A percentile compares a stretch with the other conserved stretches of the same genome.
Conservation (phyloP, 495 filamentous ascomycete species). For the Aspergillus biplanus region DNA sequence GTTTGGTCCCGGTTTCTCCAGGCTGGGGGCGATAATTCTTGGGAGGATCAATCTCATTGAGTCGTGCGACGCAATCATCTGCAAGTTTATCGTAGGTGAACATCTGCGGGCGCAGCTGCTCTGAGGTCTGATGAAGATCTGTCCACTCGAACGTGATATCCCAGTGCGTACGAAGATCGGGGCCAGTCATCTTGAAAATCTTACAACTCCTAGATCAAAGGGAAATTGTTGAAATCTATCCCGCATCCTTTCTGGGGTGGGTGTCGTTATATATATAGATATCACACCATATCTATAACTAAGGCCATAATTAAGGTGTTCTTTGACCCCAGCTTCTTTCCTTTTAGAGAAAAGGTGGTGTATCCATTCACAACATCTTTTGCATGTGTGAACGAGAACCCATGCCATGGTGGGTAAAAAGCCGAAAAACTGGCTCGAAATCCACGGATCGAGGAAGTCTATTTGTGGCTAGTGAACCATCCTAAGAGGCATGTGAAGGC, state of each 20-base stretch:
- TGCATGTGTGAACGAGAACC: constrained; percentile 9
- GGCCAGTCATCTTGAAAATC: constrained; percentile 18
- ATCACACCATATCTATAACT: background rate
- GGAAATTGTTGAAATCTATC: background rate
- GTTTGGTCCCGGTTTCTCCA: constrained; percentile 23
- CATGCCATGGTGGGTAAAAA: constrained; percentile 16
- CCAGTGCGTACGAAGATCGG: constrained; percentile 52
- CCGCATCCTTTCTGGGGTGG: background rate
- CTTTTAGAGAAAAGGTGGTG: background rate
- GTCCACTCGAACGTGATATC: constrained; percentile 75
- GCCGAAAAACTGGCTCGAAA: constrained; percentile 7
- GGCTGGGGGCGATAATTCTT: constrained; percentile 21
- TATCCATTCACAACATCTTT: constrained; percentile 6
- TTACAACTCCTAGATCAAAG: background rate
- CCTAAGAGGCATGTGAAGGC: constrained; percentile 15
- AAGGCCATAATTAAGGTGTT: background rate
- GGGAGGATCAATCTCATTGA: constrained; percentile 57
- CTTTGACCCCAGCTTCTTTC: background rate
- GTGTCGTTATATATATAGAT: background rate
- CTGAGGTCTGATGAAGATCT: constrained; percentile 61
- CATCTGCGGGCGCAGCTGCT: constrained; percentile 63
- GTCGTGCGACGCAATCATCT: constrained; percentile 62
- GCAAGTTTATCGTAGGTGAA: constrained; percentile 70
- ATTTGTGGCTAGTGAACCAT: constrained; percentile 6
- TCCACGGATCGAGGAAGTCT: constrained; percentile 22